Percentiles rank a stretch among this genome's conserved stretches.
Conservation (phyloP, 148 eudicot species). For the Rhododendron williamsianum region DNA sequence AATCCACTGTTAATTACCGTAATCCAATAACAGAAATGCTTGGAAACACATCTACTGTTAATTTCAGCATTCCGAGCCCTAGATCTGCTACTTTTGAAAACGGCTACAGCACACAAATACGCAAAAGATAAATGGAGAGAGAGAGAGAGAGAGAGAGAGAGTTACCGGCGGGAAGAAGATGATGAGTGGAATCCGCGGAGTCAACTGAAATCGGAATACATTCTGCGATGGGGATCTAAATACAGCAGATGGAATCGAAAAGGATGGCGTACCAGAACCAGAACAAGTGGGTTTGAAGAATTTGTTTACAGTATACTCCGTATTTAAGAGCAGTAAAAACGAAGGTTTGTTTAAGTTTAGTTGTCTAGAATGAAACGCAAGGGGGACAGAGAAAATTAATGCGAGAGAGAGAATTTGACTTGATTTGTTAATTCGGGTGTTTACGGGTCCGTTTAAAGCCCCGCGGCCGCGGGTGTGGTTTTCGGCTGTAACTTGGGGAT, state of each 20-base stretch:
- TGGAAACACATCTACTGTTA: not conserved
- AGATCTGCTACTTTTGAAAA: constrained; percentile 10
- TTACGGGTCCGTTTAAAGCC: not conserved
- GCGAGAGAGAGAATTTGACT: not conserved
- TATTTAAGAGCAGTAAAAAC: not conserved
- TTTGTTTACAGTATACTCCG: not conserved
- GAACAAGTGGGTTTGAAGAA: not conserved
- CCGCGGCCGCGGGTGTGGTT: not conserved
- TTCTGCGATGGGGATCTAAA: not conserved
- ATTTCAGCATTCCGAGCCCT: constrained; percentile 12
- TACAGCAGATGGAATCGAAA: not conserved
- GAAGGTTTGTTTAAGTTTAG: not conserved
- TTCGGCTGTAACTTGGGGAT: not conserved
- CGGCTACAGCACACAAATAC: not conserved
- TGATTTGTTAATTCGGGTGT: not conserved
- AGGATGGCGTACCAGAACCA: not conserved
- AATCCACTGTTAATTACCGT: not conserved
- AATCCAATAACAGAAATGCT: not conserved
- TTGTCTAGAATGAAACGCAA: not conserved
- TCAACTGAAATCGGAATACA: too few relatives aligned
- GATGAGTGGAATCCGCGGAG: constrained; percentile 3
- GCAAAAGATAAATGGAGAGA: not conserved
- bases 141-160: not conserved
- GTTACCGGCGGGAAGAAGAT: not conserved
- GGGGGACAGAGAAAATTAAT: not conserved